Evolutionary conservation across 805 yeast genomes (phyloP), one percentile per base, ranked within the genome.

Genomic region (Ascoidea rubescens): DNA sequence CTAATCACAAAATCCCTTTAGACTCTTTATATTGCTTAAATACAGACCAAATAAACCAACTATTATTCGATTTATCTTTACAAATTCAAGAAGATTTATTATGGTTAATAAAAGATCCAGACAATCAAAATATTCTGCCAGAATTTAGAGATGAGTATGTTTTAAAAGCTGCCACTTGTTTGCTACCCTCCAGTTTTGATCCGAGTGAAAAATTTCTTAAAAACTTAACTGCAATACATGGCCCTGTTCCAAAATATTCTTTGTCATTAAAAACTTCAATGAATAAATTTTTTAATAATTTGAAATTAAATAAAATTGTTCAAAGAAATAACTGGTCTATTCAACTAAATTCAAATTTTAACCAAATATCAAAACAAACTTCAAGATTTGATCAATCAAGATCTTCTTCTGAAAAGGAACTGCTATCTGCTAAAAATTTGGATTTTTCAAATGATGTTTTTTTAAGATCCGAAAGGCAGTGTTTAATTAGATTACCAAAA

Each of bases 121-220:
- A 66, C 31, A 60, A 59, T 10, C 66, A 59, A 16, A 21, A 21
- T 21, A 21, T 21, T 21, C 28, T 21, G 28, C 28, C 28, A 2
- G 28, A 21, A 21, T 21, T 21, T 21, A 21, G 28, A 21, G 28
- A 21, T 3, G 89, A 82, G 58, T 84, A 82, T 60, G 68, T 73
- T 31, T 62, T 81, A 47, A 69, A 82, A 51, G 80, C 79, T 0
- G 78, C 80, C 5, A 67, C 75, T 4, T 73, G 80, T 30, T 79
- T 80, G 5, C 82, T 82, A 58, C 87, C 91, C 1, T 78, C 83
- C 1, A 91, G 91, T 1, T 85, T 85, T 64, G 79, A 79, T 59
- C 90, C 91, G 4, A 64, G 71, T 4, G 65, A 61, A 7, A 73
- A 77, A 56, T 71, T 77, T 55, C 68, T 79, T 59, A 64, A 70